phyloP scores from a whole-genome alignment of 352 stramenopile species.

The Aphanomyces invadans region DNA sequence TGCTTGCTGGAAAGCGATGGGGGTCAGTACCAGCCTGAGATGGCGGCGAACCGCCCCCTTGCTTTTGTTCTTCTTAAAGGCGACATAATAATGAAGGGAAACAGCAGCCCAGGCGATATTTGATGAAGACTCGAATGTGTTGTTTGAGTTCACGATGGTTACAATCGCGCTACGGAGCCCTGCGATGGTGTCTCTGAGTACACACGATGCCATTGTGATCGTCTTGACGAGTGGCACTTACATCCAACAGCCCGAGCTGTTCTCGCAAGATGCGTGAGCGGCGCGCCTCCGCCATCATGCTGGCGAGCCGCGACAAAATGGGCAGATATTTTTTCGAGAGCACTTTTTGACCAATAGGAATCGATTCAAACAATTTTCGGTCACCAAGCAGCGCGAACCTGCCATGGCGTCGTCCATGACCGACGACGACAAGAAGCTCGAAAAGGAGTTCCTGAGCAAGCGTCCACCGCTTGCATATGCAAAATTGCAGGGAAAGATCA shows the following conservation, averaged over 20 bases:
- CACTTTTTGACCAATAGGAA: too few species aligned
- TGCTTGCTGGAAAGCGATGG: slow-evolving; percentile 13
- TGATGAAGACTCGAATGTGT: not conserved
- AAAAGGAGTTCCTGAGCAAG: slow-evolving; percentile 69
- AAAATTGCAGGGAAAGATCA: slow-evolving; percentile 54
- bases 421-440: slow-evolving; percentile 67
- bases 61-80: slow-evolving; percentile 23
- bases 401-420: slow-evolving; percentile 28
- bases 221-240: too few species aligned
- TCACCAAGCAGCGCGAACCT: not conserved
- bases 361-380: too few species aligned
- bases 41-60: not conserved
- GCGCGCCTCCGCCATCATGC: too few species aligned
- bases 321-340: too few species aligned
- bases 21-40: not conserved
- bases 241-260: too few species aligned
- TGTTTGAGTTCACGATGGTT: not conserved
- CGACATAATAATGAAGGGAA: slow-evolving; percentile 23
- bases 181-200: too few species aligned
- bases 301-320: too few species aligned
- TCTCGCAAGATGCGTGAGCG: too few species aligned
- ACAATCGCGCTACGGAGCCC: too few species aligned
- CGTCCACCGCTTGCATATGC: slow-evolving; percentile 73
- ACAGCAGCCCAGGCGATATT: slow-evolving; percentile 24
- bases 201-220: too few species aligned